phyloP scores from a whole-genome alignment of 495 filamentous ascomycete species.

The Rhizodiscina lignyota region DNA sequence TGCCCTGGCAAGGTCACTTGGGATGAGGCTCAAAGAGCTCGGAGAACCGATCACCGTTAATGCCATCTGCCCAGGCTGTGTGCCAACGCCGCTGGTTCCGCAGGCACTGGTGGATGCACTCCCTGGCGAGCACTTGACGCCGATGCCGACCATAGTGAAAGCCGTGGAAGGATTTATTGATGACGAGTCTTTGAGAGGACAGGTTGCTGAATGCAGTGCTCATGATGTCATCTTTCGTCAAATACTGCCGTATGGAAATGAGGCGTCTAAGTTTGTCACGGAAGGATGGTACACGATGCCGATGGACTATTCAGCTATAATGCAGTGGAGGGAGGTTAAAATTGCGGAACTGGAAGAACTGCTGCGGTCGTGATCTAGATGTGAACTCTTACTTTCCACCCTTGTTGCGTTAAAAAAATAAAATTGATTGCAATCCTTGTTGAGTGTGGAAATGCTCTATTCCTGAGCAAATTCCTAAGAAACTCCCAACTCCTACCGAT shows the following conservation, averaged over 20 bases:
- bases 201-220: not conserved
- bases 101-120: not conserved
- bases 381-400: too few relatives aligned
- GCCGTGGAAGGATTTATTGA: not conserved
- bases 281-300: too few relatives aligned
- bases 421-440: too few relatives aligned
- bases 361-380: too few relatives aligned
- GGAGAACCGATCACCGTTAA: not conserved
- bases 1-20: not conserved
- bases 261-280: too few relatives aligned
- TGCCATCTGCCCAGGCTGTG: not conserved
- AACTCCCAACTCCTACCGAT: too few relatives aligned
- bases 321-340: too few relatives aligned
- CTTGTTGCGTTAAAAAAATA: too few relatives aligned
- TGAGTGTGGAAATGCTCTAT: too few relatives aligned
- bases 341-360: too few relatives aligned
- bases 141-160: not conserved
- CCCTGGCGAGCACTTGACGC: not conserved
- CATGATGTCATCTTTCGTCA: not conserved
- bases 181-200: not conserved
- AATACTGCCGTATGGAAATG: not conserved
- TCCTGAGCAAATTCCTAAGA: too few relatives aligned
- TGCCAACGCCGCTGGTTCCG: not conserved
- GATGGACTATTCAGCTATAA: too few relatives aligned
- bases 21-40: not conserved